These are phyloP conservation scores for Melaleuca quinquenervia DNA, from an alignment of 345 rosid genomes.

Conservation along the genomic window DNA sequence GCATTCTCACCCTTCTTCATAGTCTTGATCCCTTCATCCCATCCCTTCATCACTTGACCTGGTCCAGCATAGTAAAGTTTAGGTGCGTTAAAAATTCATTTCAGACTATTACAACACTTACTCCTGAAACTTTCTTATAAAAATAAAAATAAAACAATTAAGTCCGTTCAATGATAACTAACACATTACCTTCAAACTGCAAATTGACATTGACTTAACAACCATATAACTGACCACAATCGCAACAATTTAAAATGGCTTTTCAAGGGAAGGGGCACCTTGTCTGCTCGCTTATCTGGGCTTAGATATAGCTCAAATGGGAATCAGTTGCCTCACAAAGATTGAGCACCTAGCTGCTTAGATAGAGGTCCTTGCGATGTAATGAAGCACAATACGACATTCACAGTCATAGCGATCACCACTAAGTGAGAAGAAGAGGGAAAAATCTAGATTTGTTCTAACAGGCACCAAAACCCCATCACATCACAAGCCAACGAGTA, in stretches of 20 bases:
- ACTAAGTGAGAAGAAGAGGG: not conserved
- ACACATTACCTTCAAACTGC: not conserved
- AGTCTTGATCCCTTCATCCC: constrained; percentile 94
- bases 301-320: not conserved
- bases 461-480: not conserved
- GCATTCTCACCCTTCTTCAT: constrained; percentile 97
- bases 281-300: not conserved
- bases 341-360: not conserved
- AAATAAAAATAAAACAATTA: not conserved
- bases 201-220: not conserved
- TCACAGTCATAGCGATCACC: not conserved
- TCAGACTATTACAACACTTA: not conserved
- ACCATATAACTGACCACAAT: not conserved
- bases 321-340: not conserved
- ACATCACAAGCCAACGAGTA: not conserved
- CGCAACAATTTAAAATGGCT: not conserved
- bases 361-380: not conserved
- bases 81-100: not conserved
- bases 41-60: constrained; percentile 94
- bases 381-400: not conserved
- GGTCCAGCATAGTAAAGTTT: not conserved
- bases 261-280: not conserved
- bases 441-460: not conserved
- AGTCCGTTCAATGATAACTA: not conserved
- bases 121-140: constrained; percentile 19